Conservation (phyloP, 2,329 filamentous ascomycete species). For the Didymella segeticola region DNA sequence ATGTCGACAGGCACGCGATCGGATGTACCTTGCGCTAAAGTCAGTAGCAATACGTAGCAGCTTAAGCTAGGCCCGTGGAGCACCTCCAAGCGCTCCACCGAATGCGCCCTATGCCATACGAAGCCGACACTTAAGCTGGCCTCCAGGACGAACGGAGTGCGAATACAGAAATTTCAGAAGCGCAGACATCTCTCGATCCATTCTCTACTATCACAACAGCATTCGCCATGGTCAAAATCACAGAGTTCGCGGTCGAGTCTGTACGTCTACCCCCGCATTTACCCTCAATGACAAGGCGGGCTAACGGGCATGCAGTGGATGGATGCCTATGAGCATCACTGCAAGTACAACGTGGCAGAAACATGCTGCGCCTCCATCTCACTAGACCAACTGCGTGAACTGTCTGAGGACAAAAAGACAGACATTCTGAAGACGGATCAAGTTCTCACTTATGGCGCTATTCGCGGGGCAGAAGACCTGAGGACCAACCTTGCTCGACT, state of each 20-base stretch:
- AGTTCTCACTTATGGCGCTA: constrained; percentile 75
- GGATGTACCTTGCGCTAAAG: constrained; percentile 5
- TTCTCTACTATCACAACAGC: not conserved
- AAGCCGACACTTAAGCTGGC: constrained; percentile 4
- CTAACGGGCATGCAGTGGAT: constrained; percentile 57
- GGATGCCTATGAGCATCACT: constrained; percentile 60
- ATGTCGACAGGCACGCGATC: constrained; percentile 1
- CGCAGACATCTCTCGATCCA: not conserved
- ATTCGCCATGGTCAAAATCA: constrained; percentile 62
- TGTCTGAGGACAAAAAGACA: constrained; percentile 63
- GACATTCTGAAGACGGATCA: constrained; percentile 60
- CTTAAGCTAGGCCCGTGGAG: constrained; percentile 1
- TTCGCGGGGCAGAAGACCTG: constrained; percentile 70
- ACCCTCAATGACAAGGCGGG: constrained; percentile 8
- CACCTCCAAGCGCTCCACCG: constrained; percentile 3
- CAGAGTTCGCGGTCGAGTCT: constrained; percentile 74
- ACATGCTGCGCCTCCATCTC: constrained; percentile 80
- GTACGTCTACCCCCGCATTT: constrained; percentile 52
- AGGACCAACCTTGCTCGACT: constrained; percentile 69
- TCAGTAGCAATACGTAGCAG: not conserved
- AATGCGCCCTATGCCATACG: constrained; percentile 27
- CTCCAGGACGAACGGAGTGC: constrained; percentile 5
- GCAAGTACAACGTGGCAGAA: constrained; percentile 75
- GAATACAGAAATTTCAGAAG: not conserved
- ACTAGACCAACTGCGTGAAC: constrained; percentile 67